A percentile compares a stretch with the other conserved stretches of the same genome.
These are phyloP conservation scores for Crithidia fasciculata DNA, from an alignment of 208 protist species.

Conservation along the genomic window DNA sequence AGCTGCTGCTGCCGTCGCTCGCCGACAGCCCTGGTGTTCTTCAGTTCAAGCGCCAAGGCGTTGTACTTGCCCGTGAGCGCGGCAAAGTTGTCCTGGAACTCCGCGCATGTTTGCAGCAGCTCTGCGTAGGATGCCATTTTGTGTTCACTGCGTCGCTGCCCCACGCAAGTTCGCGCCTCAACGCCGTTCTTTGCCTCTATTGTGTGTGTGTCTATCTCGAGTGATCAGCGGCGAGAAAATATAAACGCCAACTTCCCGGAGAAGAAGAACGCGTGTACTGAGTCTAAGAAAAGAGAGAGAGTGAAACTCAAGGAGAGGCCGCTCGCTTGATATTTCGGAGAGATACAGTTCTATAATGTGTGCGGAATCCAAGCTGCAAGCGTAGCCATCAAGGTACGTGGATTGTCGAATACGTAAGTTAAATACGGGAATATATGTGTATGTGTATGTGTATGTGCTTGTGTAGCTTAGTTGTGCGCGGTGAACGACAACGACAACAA, in stretches of 20 bases:
- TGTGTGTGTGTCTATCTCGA: not conserved
- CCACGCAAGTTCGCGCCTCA: no score
- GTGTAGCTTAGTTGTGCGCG: not conserved
- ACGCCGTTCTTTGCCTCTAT: not conserved
- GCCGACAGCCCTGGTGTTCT: constrained; percentile 37
- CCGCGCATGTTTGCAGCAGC: constrained; percentile 73
- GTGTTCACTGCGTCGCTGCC: not conserved
- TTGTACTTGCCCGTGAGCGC: constrained; percentile 75
- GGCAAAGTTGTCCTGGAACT: constrained; percentile 88
- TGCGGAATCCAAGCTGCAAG: no score
- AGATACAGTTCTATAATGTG: no score
- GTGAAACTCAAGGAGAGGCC: not conserved
- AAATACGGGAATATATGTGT: not conserved
- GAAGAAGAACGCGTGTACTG: no score
- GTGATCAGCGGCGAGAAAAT: not conserved
- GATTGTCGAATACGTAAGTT: no score
- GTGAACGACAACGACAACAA: not conserved
- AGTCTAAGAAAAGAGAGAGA: not conserved
- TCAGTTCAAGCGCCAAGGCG: constrained; percentile 49
- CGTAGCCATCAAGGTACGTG: no score
- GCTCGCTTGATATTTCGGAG: no score
- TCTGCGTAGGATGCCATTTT: constrained; percentile 77
- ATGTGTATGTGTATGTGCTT: constrained; percentile 13
- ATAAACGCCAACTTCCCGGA: not conserved
- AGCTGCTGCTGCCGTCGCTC: constrained; percentile 42